Evolutionary conservation across 169 alveolate genomes (phyloP), one percentile per base, ranked within the genome.

Genomic region (Cryptosporidium bovis): DNA sequence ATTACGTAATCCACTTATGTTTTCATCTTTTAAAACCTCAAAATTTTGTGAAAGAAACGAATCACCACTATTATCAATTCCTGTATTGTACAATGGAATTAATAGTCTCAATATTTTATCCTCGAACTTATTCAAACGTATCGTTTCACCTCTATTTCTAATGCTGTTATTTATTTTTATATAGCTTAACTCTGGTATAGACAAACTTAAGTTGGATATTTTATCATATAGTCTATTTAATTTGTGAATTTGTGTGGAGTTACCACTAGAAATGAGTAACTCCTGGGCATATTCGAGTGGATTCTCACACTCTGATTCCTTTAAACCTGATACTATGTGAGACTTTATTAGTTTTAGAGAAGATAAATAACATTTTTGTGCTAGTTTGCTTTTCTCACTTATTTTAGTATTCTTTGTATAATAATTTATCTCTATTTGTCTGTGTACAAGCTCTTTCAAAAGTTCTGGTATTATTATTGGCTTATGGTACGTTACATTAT

Each of bases 391-490:
- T 27, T 66, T 51, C 27, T 60, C 64, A 27, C 29, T 29, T 24
- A 46, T 55, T 44, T 24, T 56, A 13, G 34, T 7, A 29, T 33
- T 66, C 24, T 56, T 48, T 33, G 27, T 27, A 8, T 34, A 44
- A 20, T 34, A 18, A 40, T 53, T 56, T 13, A 15, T 62, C 29
- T 56, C 77, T 44, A 77, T 48, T 44, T 44, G 66, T 53, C 55
- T 34, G 69, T 77, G 48, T 16, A 77, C 87, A 20, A 77, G 71
- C 34, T 77, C 87, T 44, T 77, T 77, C 16, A 77, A 64, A 5
- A 77, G 64, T 40, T 77, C 87, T 27, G 87, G 87, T 36, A 77
- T 77, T 7, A 77, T 77, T 2, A 62, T 77, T 3, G 87, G 87
- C n/a, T 40, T 77, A 40, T 77, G 66, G 3, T 58, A 60, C 18